phyloP scores from a whole-genome alignment of 2,329 filamentous ascomycete genomes.

The Penicillium oxalicum region DNA sequence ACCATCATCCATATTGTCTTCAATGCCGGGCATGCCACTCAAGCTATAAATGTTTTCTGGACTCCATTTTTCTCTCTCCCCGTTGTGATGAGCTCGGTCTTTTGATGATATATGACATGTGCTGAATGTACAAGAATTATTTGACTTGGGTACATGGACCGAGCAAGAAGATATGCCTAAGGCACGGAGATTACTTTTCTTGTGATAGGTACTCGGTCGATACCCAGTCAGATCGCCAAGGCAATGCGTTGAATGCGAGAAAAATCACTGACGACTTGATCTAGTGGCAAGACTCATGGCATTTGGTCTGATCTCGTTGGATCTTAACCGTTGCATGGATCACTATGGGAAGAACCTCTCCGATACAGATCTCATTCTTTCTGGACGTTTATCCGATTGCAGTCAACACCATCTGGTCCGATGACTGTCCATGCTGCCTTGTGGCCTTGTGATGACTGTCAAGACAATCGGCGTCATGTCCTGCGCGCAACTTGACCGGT shows the following conservation, averaged over 20 bases:
- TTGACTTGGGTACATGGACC: slow-evolving; percentile 25
- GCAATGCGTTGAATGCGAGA: slow-evolving; percentile 49
- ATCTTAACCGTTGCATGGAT: slow-evolving; percentile 58
- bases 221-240: slow-evolving; percentile 50
- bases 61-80: slow-evolving; percentile 38
- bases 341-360: slow-evolving; percentile 52
- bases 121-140: slow-evolving; percentile 39
- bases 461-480: slow-evolving; percentile 50
- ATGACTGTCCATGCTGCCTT: slow-evolving; percentile 45
- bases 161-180: slow-evolving; percentile 24
- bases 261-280: slow-evolving; percentile 41
- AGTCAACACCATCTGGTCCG: slow-evolving; percentile 49
- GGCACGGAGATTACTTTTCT: slow-evolving; percentile 29
- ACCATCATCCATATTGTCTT: slow-evolving; percentile 45
- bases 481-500: slow-evolving; percentile 37
- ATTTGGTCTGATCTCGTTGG: slow-evolving; percentile 56
- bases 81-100: slow-evolving; percentile 40
- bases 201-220: slow-evolving; percentile 50
- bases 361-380: slow-evolving; percentile 55
- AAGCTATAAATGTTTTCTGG: slow-evolving; percentile 37
- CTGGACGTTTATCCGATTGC: slow-evolving; percentile 56
- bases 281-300: slow-evolving; percentile 52
- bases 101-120: slow-evolving; percentile 46
- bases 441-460: slow-evolving; percentile 59
- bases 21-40: slow-evolving; percentile 30